Evolutionary conservation across 2,329 filamentous ascomycete genomes (phyloP).

Genomic region (Curvularia spicifera): DNA sequence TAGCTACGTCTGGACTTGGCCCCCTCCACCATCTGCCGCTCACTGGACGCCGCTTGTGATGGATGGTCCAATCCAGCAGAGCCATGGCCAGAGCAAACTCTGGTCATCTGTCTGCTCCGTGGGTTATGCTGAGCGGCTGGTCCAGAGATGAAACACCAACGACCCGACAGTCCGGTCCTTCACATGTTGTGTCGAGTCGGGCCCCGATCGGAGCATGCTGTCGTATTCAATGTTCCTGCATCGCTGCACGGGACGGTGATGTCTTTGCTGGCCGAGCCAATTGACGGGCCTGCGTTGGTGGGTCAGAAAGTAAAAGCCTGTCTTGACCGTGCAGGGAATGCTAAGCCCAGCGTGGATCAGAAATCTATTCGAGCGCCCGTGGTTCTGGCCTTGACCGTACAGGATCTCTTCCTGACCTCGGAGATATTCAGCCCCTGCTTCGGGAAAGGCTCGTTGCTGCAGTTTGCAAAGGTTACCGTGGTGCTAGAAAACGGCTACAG

Average conservation of each 20-base stretch:
- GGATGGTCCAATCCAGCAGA: conserved; percentile 33
- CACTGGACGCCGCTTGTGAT: conserved; percentile 37
- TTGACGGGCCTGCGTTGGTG: conserved; percentile 30
- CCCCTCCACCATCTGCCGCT: conserved; percentile 29
- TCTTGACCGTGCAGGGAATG: conserved; percentile 49
- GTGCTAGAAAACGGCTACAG: conserved; percentile 53
- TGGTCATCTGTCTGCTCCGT: conserved; percentile 48
- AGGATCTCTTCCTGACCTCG: conserved; percentile 49
- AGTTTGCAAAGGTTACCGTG: conserved; percentile 56
- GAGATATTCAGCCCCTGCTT: conserved; percentile 52
- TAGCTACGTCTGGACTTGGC: conserved; percentile 34
- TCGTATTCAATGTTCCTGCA: conserved; percentile 53
- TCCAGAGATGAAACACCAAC: conserved; percentile 49
- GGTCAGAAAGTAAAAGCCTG: conserved; percentile 32
- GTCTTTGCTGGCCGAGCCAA: conserved; percentile 41
- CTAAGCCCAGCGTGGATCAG: conserved; percentile 43
- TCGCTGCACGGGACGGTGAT: conserved; percentile 49
- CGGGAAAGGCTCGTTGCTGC: conserved; percentile 54
- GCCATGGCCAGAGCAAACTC: conserved; percentile 38
- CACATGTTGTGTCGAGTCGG: conserved; percentile 48
- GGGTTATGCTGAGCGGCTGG: conserved; percentile 46
- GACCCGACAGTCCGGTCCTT: conserved; percentile 40
- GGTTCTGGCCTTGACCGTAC: conserved; percentile 48
- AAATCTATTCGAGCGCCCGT: conserved; percentile 42
- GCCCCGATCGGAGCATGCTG: conserved; percentile 43